Conservation (phyloP, 768 basidiomycete species). For the Boletus reticuloceps region DNA sequence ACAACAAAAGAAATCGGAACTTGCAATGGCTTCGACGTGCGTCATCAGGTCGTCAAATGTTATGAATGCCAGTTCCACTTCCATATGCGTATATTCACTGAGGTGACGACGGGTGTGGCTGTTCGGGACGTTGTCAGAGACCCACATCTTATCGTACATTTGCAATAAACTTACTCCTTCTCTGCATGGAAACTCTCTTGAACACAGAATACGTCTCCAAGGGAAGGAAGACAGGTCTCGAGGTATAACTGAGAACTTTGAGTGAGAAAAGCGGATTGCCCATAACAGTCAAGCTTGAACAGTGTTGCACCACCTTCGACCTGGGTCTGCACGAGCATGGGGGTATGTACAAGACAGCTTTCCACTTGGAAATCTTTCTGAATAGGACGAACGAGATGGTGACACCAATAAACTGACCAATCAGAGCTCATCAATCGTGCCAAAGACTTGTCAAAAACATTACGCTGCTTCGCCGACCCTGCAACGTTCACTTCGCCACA, state of each 20-base stretch:
- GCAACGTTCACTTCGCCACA: too few relatives aligned
- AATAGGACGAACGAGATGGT: too few relatives aligned
- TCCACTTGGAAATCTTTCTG: too few relatives aligned
- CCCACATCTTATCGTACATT: neutral
- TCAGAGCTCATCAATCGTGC: too few relatives aligned
- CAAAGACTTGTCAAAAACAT: too few relatives aligned
- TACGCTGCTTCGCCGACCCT: too few relatives aligned
- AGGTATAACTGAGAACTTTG: slow-evolving; percentile 97
- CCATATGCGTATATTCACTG: slow-evolving; percentile 95
- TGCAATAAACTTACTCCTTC: slow-evolving; percentile 58
- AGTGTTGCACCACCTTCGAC: slow-evolving; percentile 97
- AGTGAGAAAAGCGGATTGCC: slow-evolving; percentile 89
- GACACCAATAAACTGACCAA: too few relatives aligned
- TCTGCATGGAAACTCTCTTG: slow-evolving; percentile 98
- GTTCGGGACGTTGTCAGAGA: neutral
- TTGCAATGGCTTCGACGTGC: slow-evolving; percentile 85
- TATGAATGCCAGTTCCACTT: slow-evolving; percentile 94
- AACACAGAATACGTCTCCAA: slow-evolving; percentile 98
- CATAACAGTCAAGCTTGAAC: slow-evolving; percentile 96
- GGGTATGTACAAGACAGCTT: too few relatives aligned
- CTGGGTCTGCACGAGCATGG: slow-evolving; percentile 98
- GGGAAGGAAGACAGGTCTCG: slow-evolving; percentile 89
- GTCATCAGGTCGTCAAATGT: slow-evolving; percentile 89
- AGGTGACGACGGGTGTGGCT: slow-evolving; percentile 90
- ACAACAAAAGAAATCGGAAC: slow-evolving; percentile 24